Conservation (phyloP, 2,329 filamentous ascomycete genomes). For the Achaetomium macrosporum region DNA sequence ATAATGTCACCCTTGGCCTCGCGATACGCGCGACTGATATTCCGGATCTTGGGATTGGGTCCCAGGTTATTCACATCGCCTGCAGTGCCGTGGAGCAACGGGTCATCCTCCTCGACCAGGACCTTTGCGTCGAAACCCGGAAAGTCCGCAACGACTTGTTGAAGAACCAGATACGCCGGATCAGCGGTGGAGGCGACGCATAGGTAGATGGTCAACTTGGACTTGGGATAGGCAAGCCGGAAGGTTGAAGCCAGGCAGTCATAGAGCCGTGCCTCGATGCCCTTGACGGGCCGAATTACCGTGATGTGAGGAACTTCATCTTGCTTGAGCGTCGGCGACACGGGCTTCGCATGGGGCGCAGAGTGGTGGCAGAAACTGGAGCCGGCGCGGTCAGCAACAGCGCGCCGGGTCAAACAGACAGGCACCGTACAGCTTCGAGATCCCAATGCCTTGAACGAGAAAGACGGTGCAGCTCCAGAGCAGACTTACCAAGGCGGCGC, state of each 20-base stretch:
- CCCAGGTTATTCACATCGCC: constrained; percentile 59
- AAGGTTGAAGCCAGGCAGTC: constrained; percentile 87
- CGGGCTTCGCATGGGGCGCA: constrained; percentile 40
- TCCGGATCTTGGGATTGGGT: constrained; percentile 97
- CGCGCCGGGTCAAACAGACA: neutral
- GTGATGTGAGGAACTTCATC: constrained; percentile 73
- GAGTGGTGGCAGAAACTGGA: constrained; percentile 51
- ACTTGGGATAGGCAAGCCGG: constrained; percentile 69
- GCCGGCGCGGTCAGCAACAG: constrained; percentile 8
- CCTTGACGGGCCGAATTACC: constrained; percentile 88
- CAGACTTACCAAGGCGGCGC: constrained; percentile 43
- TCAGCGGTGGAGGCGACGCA: constrained; percentile 73
- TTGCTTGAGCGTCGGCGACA: constrained; percentile 45
- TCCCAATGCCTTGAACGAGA: constrained; percentile 50
- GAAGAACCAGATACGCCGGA: constrained; percentile 68
- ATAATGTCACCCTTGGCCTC: constrained; percentile 83
- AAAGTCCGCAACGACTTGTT: constrained; percentile 67
- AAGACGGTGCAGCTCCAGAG: constrained; percentile 49
- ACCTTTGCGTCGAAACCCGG: constrained; percentile 64
- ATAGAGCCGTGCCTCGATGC: constrained; percentile 82
- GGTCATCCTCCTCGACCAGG: constrained; percentile 77
- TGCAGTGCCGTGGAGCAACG: constrained; percentile 52
- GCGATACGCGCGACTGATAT: constrained; percentile 87
- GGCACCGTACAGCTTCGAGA: constrained; percentile 46
- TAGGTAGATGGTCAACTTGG: constrained; percentile 73